Base-by-base conservation (phyloP, 768 basidiomycete species). In the Russula dissimulans region DNA sequence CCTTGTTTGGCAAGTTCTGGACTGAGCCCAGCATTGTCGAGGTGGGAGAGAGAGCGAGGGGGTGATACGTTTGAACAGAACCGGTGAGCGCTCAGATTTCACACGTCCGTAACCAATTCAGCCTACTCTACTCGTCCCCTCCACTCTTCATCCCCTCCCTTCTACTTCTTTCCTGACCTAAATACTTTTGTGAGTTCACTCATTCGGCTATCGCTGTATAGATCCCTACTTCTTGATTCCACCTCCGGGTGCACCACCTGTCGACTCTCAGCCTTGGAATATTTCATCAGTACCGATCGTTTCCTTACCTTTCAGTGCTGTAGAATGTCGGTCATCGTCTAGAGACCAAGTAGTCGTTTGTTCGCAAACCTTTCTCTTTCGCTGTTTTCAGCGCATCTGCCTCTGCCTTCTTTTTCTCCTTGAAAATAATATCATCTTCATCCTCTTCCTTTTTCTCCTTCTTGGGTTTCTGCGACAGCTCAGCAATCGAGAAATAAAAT, bases 221-320 rank as follows among this genome's bases (percentile, higher is more conserved):
- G 48, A 46, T 34, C 9, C 86, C 67, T 73, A 91, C 90, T 92
- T 92, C 81, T 92, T 91, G 79, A 92, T 90, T 29, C 91, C 89
- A 46, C 81, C 83, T 54, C 82, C 83, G 55, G 84, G 78, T 10
- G 86, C 76, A 22, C 89, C 89, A 63, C 81, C 89, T 89, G 61
- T 51, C 29, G 45, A 42, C 15, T 17, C 34, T 60, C 57, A 61
- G 62, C 64, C 32, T 32, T n/a, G n/a, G 10, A n/a, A 43, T 26
- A 26, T 8, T 7, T 17, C 32, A 58, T 52, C n/a, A 5, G 38
- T 54, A 48, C 39, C 54, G 51, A 43, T 54, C 29, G 59, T 39
- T 45, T 39, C 49, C 39, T 68, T 68, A 84, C 83, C 75, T 71
- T 85, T 85, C 64, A 77, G 50, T 56, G 84, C 84, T 86, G 63